A percentile compares a stretch with the other conserved stretches of the same genome.
Conservation (phyloP, 257 asterid species). For the Vinca minor region DNA sequence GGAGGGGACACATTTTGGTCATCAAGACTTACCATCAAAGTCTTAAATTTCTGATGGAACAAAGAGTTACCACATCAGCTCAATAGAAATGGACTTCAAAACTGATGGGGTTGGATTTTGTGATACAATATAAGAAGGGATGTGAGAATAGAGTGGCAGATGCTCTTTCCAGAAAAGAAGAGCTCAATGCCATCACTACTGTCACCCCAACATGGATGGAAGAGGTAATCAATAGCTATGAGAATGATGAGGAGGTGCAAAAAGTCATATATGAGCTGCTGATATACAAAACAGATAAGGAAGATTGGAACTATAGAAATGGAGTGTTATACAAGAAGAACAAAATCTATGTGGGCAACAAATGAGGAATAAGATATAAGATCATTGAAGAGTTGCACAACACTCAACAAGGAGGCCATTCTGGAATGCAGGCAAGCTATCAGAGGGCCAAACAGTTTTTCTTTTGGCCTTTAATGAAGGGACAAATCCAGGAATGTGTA, state of each 20-base stretch:
- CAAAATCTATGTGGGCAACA: background rate
- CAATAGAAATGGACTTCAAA: background rate
- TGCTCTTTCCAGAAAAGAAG: background rate
- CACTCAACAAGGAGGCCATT: background rate
- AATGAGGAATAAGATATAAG: background rate
- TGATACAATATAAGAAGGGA: background rate
- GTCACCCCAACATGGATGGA: background rate
- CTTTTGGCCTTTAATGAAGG: background rate
- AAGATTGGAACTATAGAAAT: too few relatives aligned
- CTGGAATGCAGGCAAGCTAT: background rate
- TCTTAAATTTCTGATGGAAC: background rate
- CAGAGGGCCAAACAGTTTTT: background rate
- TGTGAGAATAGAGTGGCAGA: background rate
- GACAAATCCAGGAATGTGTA: background rate
- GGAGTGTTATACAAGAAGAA: fast-evolving
- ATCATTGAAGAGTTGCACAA: background rate
- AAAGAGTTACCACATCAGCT: background rate
- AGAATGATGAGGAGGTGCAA: background rate
- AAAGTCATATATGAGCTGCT: fast-evolving
- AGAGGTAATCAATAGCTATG: background rate
- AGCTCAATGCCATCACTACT: too few relatives aligned
- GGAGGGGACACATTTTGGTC: too few relatives aligned
- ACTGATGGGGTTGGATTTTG: background rate
- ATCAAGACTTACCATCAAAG: too few relatives aligned
- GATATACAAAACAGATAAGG: too few relatives aligned